phyloP scores from a whole-genome alignment of 768 basidiomycete genomes.

The Butyriboletus loyo region DNA sequence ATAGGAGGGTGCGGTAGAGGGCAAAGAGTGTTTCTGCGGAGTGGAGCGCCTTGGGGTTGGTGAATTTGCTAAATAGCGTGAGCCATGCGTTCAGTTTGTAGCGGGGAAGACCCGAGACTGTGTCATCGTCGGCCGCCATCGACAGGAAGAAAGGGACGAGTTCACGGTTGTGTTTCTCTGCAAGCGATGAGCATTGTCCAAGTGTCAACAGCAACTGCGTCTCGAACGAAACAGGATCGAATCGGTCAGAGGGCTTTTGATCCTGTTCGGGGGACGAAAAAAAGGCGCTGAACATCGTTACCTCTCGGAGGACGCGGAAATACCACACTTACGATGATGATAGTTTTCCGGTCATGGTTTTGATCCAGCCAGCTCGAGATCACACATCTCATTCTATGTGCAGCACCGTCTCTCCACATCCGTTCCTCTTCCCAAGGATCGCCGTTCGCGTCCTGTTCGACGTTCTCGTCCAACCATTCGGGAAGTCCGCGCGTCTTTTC shows the following conservation, averaged over 20 bases:
- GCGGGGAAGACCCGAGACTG: constrained; percentile 46
- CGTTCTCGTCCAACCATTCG: constrained; percentile 25
- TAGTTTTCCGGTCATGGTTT: constrained; percentile 28
- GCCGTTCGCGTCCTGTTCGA: constrained; percentile 20
- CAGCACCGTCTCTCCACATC: constrained; percentile 73
- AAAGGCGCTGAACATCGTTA: not conserved
- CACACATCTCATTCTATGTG: constrained; percentile 53
- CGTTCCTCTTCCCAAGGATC: constrained; percentile 63
- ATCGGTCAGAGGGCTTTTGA: constrained; percentile 47
- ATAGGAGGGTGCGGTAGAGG: constrained; percentile 72
- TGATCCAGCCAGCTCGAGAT: constrained; percentile 47
- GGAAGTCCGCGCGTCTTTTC: constrained; percentile 6
- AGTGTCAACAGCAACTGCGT: constrained; percentile 72
- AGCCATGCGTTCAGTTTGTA: constrained; percentile 74
- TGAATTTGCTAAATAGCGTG: constrained; percentile 82
- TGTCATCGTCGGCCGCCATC: constrained; percentile 34
- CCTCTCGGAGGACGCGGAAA: not conserved
- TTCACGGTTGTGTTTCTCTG: constrained; percentile 86
- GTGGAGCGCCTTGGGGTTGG: constrained; percentile 87
- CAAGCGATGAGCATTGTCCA: constrained; percentile 64
- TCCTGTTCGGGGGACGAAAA: constrained; percentile 25
- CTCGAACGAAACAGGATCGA: constrained; percentile 78
- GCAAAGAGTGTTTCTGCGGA: constrained; percentile 60
- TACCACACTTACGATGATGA: constrained; percentile 31
- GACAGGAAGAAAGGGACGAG: constrained; percentile 80